Evolutionary conservation across 164 flowering plant species (phyloP), one percentile per base, ranked within the genome.

Genomic region (Cinnamomum chago): DNA sequence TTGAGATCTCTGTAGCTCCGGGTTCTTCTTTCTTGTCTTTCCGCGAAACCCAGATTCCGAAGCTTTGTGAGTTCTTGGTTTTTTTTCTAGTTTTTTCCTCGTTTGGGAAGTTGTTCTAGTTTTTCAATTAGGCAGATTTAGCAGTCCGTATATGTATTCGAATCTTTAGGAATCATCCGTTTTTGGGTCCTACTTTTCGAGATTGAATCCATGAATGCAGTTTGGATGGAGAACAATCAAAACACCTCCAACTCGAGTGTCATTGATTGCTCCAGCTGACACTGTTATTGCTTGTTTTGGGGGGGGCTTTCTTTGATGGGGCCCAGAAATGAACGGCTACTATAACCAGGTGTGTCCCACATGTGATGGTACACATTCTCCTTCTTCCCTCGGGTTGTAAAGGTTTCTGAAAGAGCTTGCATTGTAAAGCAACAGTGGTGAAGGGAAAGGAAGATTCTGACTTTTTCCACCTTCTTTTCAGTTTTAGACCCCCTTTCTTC

Each of bases 361-460:
- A 40, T 7, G 47, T 40, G 47, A 40, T 40, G 47, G 47, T 40
- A 40, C 10, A 5, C 47, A 7, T 40, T 40, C 47, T 40, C 47
- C 47, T 40, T 9, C 47, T 40, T 40, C 47, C 9, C 11, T 7
- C 11, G 47, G 47, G 47, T 40, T 40, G 47, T 40, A 9, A 40
- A 40, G 47, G 24, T 18, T 60, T 60, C 23, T 60, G 23, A 3
- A n/a, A 60, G 24, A n/a, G 64, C 64, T 60, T 60, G 64, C 64
- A 40, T 40, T 40, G 47, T 40, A 60, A 60, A 40, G 47, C 55
- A 68, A 60, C 70, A 73, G 68, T 66, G 76, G 23, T 68, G 65
- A 66, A 52, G 67, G 50, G 72, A 78, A 85, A 78, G 79, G 62
- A 75, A 74, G 68, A 23, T 76, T 47, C 76, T 65, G 74, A 71